A percentile compares a stretch with the other conserved stretches of the same genome.
These are phyloP conservation scores for Polyporus arcularius DNA, from an alignment of 768 basidiomycete species.

Conservation along the genomic window DNA sequence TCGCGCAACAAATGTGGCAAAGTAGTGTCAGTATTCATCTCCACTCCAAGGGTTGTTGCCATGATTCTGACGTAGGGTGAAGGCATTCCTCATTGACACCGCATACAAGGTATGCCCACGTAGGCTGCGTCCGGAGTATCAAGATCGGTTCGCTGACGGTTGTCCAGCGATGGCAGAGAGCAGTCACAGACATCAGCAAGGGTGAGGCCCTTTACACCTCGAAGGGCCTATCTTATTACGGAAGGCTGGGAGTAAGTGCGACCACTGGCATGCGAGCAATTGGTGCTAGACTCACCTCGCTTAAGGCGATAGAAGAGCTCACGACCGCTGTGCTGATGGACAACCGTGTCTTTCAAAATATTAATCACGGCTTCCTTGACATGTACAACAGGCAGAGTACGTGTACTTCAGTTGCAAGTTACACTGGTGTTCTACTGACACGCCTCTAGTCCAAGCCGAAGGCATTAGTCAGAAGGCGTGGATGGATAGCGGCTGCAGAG, in stretches of 20 bases:
- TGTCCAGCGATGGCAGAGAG: no score
- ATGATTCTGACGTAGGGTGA: background rate
- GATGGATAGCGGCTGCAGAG: background rate
- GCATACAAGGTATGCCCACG: no score
- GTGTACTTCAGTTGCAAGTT: no score
- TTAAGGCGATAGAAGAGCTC: constrained; percentile 22
- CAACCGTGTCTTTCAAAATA: constrained; percentile 27
- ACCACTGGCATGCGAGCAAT: background rate
- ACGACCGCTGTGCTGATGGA: constrained; percentile 30
- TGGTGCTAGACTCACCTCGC: background rate
- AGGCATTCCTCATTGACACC: constrained; percentile 19
- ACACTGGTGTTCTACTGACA: no score
- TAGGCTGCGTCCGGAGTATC: no score
- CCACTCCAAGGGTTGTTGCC: no score
- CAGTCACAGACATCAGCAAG: no score
- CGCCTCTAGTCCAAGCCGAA: background rate
- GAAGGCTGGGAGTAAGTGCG: background rate
- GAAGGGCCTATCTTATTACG: no score
- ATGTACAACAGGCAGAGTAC: constrained; percentile 27
- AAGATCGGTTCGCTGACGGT: no score
- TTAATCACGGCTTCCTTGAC: constrained; percentile 17
- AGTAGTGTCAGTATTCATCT: background rate
- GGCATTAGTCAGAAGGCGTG: background rate
- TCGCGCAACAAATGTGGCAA: background rate
- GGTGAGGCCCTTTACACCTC: no score